Evolutionary conservation across 352 stramenopile genomes (phyloP), one percentile per base, ranked within the genome.

Genomic region (Achlya hypogyna): DNA sequence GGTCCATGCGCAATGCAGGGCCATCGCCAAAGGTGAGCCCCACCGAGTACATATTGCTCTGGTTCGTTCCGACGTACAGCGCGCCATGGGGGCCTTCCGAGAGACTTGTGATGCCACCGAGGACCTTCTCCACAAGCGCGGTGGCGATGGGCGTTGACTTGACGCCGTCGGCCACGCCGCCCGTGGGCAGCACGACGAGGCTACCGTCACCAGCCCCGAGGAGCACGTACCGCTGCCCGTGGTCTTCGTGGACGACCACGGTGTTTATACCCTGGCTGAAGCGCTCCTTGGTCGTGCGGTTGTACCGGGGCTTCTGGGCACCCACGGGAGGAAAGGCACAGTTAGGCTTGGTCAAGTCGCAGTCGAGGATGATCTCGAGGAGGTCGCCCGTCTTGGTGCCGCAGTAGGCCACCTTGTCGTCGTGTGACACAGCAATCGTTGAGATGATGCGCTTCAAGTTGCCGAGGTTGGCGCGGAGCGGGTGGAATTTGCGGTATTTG

Each of bases 341-440:
- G 53, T 88, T 85, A 25, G 82, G 78, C 54, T 97, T 96, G 65
- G 97, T 97, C 53, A 96, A 78, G 75, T 98, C 93, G 63, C 93
- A 90, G 70, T 98, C 87, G 34, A 98, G 81, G 52, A 89, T 84
- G 75, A 98, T 96, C 69, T 98, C 92, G 29, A 99, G 77, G 32
- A 99, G 71, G 66, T 99, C 96, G 51, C 96, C 96, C 0, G 96
- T 98, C 70, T 95, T 96, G 34, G 94, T 99, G 43, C 96, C 96
- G 67, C 81, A 92, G 71, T 97, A 98, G 0, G 88, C 93, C 63
- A 96, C 81, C 16, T 88, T 84, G 72, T 99, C 96, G 71, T 98
- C 91, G 5, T 85, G 78, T 12, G 87, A 91, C 28, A 98, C 93
- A 65, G 78, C 84, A 20, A 98, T 88, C 69, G 89, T 98, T 62